Conservation (phyloP, 768 basidiomycete species). For the Suillus subaureus region DNA sequence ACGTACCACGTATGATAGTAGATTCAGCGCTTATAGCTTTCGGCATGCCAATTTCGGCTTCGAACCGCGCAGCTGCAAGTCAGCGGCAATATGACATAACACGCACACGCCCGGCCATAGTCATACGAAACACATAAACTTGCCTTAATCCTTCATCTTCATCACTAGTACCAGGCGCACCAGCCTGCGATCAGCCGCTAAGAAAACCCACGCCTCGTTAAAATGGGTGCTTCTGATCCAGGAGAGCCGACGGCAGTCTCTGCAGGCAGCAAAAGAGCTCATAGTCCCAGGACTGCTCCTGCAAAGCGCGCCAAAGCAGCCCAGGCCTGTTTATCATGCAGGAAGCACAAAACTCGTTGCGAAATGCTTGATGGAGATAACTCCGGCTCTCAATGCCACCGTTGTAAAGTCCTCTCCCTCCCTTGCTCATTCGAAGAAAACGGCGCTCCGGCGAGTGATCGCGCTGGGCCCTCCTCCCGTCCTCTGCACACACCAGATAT, state of each 20-base stretch:
- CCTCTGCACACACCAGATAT: constrained; percentile 23
- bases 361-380: constrained; percentile 48
- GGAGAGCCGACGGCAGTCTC: constrained; percentile 17
- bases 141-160: constrained; percentile 5
- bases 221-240: constrained; percentile 20
- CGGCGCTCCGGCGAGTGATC: constrained; percentile 9
- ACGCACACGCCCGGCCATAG: neutral
- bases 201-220: neutral
- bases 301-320: constrained; percentile 45
- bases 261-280: constrained; percentile 32
- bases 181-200: neutral
- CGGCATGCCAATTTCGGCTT: constrained; percentile 1
- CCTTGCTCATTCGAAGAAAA: constrained; percentile 47
- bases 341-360: constrained; percentile 52
- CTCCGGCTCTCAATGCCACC: constrained; percentile 44
- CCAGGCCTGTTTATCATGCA: constrained; percentile 48
- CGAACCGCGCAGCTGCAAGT: neutral
- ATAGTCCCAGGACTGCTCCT: constrained; percentile 31
- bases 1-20: no score
- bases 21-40: neutral
- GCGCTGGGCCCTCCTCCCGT: constrained; percentile 18
- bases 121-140: neutral
- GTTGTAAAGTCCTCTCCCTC: constrained; percentile 50
- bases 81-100: constrained; percentile 2
- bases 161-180: neutral